Conservation (phyloP, 176 grass and related monocot species). For the Puccinellia tenuiflora region DNA sequence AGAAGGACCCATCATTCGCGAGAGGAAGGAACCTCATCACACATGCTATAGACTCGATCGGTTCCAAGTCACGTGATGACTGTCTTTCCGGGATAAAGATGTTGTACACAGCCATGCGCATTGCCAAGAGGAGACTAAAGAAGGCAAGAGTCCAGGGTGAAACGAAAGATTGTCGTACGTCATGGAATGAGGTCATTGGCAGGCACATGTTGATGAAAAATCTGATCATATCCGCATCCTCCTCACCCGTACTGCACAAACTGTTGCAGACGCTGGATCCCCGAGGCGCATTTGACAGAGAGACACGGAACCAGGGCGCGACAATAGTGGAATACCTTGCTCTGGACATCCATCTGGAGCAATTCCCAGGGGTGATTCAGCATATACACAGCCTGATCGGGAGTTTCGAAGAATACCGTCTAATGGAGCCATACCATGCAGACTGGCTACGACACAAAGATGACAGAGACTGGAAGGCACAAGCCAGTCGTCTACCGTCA, state of each 20-base stretch:
- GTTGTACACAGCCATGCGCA: not conserved
- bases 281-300: not conserved
- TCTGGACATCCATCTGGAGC: not conserved
- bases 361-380: not conserved
- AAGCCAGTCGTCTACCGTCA: not conserved
- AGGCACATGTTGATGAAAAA: not conserved
- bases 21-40: not conserved
- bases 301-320: not conserved
- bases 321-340: not conserved
- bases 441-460: not conserved
- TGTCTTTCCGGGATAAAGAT: not conserved
- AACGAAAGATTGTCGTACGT: not conserved
- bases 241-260: not conserved
- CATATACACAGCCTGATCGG: not conserved
- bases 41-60: not conserved
- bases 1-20: not conserved
- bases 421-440: not conserved
- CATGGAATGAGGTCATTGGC: not conserved
- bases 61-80: not conserved
- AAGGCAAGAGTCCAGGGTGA: not conserved
- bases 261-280: not conserved
- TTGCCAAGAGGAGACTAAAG: not conserved
- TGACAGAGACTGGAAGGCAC: not conserved
- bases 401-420: not conserved
- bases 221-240: not conserved